A percentile compares a stretch with the other conserved stretches of the same genome.
phyloP scores from a whole-genome alignment of 257 asterid genomes.

The Nemophila menziesii region DNA sequence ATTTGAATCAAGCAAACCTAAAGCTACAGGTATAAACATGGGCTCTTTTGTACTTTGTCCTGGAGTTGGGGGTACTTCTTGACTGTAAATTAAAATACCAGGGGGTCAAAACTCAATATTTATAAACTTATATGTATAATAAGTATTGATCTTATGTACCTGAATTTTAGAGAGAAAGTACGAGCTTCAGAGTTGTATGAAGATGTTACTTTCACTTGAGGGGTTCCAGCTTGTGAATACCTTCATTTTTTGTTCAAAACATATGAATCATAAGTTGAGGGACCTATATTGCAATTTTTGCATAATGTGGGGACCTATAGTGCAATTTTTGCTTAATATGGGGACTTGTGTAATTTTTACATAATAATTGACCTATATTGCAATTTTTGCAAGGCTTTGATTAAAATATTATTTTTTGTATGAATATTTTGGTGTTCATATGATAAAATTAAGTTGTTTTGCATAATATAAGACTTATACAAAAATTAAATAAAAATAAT shows the following conservation, averaged over 20 bases:
- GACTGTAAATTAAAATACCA: conserved; percentile 38
- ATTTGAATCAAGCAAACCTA: conserved; percentile 56
- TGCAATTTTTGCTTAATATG: no score
- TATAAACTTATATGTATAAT: no score
- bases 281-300: no score
- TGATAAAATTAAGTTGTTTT: no score
- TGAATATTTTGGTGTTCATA: no score
- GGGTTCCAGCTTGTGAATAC: conserved; percentile 99
- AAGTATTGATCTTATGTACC: conserved; percentile 28
- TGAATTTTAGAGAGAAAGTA: conserved; percentile 70
- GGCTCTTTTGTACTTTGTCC: conserved; percentile 84
- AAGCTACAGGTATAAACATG: conserved; percentile 65
- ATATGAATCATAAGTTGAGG: neutral
- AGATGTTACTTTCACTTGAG: conserved; percentile 54
- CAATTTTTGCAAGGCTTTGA: no score
- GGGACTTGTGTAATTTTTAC: no score
- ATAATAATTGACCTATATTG: no score
- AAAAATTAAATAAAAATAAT: no score
- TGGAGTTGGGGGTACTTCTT: conserved; percentile 85
- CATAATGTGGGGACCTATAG: no score
- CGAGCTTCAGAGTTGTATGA: conserved; percentile 44
- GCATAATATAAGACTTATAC: no score
- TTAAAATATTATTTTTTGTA: no score
- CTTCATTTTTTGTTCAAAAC: conserved; percentile 23
- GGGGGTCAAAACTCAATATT: neutral